A percentile compares a stretch with the other conserved stretches of the same genome.
Conservation (phyloP, 2,329 filamentous ascomycete genomes). For the Diaporthe citri region DNA sequence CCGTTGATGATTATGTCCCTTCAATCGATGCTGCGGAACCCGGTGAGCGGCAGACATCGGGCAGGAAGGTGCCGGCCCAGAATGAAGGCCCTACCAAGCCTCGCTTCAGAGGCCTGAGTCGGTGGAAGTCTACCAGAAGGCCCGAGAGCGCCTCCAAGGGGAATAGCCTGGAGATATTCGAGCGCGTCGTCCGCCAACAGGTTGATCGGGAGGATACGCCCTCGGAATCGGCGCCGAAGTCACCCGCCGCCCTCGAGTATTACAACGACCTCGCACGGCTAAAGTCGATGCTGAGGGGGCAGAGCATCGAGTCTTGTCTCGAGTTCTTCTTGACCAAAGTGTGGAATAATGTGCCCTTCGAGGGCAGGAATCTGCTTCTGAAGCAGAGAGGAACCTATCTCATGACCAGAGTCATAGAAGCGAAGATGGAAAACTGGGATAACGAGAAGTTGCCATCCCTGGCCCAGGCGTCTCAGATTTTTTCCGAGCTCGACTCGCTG, state of each 20-base stretch:
- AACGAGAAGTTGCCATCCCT: slow-evolving; percentile 51
- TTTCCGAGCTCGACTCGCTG: slow-evolving; percentile 52
- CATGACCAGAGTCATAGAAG: slow-evolving; percentile 48
- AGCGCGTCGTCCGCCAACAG: slow-evolving; percentile 34
- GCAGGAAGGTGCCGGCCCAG: not conserved
- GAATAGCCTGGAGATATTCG: slow-evolving; percentile 34
- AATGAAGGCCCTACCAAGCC: not conserved
- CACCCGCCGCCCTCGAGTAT: slow-evolving; percentile 41
- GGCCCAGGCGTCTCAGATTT: slow-evolving; percentile 53
- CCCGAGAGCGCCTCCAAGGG: not conserved
- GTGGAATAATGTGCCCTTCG: slow-evolving; percentile 36
- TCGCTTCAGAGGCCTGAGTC: slow-evolving; percentile 22
- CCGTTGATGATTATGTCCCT: slow-evolving; percentile 25
- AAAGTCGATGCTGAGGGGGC: slow-evolving; percentile 45
- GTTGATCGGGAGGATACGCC: not conserved
- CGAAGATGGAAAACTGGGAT: slow-evolving; percentile 50
- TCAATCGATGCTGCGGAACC: slow-evolving; percentile 30
- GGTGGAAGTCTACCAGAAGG: slow-evolving; percentile 5
- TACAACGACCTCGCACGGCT: slow-evolving; percentile 48
- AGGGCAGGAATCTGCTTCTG: slow-evolving; percentile 45
- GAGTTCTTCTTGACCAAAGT: slow-evolving; percentile 50
- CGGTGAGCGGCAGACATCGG: not conserved
- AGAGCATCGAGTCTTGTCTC: slow-evolving; percentile 43
- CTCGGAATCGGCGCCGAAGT: not conserved
- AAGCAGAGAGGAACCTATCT: slow-evolving; percentile 43